A percentile compares a stretch with the other conserved stretches of the same genome.
These are phyloP conservation scores for Termitomyces titanicus DNA, from an alignment of 768 basidiomycete species.

Conservation along the genomic window DNA sequence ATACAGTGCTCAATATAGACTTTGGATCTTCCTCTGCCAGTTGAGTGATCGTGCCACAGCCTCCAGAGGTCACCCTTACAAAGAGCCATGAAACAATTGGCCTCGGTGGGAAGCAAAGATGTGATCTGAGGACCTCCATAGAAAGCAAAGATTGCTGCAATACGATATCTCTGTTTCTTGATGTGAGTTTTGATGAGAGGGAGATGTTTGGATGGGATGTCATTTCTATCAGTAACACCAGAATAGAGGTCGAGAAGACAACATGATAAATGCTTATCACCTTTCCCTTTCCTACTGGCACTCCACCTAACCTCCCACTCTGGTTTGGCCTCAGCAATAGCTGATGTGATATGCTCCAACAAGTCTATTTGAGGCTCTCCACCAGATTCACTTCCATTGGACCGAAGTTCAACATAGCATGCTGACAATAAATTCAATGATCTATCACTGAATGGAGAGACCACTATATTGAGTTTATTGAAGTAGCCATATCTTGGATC, in stretches of 20 bases:
- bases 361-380: neutral
- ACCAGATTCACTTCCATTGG: neutral
- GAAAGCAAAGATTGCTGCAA: neutral
- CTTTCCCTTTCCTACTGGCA: neutral
- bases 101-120: neutral
- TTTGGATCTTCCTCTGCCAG: no score
- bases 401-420: neutral
- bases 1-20: no score
- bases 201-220: neutral
- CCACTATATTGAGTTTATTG: neutral
- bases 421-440: neutral
- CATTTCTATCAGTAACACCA: neutral
- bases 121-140: neutral
- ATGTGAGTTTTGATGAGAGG: neutral
- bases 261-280: neutral
- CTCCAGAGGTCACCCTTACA: no score
- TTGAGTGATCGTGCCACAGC: no score
- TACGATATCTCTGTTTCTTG: neutral
- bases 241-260: no score
- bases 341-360: neutral
- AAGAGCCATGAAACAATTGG: neutral
- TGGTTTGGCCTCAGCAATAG: neutral
- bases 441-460: neutral
- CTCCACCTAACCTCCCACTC: neutral
- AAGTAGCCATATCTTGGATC: neutral